Conservation (phyloP, 148 eudicot genomes). For the Nepenthes mirabilis region DNA sequence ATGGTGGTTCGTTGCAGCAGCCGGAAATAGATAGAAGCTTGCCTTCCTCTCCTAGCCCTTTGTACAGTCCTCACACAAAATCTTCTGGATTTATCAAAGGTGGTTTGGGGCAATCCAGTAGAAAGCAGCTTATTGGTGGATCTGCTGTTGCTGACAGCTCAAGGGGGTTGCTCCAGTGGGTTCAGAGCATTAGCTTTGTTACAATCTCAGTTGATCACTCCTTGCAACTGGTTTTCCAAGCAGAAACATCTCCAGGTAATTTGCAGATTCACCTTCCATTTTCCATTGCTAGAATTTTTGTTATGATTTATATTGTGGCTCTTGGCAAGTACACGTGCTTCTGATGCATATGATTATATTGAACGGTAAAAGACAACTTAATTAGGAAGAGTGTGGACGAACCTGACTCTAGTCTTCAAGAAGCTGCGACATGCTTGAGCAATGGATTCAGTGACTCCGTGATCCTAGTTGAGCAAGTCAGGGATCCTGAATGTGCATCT, state of each 20-base stretch:
- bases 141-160: slow-evolving; percentile 48
- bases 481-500: no score
- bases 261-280: not conserved
- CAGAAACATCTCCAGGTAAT: slow-evolving; percentile 65
- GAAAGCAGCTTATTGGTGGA: slow-evolving; percentile 75
- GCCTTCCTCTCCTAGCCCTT: slow-evolving; percentile 67
- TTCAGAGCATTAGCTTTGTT: slow-evolving; percentile 85
- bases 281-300: not conserved
- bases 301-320: no score
- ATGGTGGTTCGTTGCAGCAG: slow-evolving; percentile 68
- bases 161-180: slow-evolving; percentile 83
- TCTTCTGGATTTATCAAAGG: slow-evolving; percentile 68
- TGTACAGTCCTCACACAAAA: slow-evolving; percentile 70
- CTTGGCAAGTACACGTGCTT: no score
- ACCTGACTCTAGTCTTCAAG: no score
- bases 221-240: slow-evolving; percentile 66
- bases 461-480: no score
- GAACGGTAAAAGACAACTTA: no score
- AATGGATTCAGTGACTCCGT: no score
- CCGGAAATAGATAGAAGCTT: slow-evolving; percentile 74
- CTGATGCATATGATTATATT: no score
- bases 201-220: slow-evolving; percentile 79
- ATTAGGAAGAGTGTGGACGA: no score
- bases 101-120: slow-evolving; percentile 60
- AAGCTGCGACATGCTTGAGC: no score